Percentiles rank a stretch among this genome's conserved stretches.
phyloP scores from a whole-genome alignment of 495 filamentous ascomycete species.

The Neurospora discreta region DNA sequence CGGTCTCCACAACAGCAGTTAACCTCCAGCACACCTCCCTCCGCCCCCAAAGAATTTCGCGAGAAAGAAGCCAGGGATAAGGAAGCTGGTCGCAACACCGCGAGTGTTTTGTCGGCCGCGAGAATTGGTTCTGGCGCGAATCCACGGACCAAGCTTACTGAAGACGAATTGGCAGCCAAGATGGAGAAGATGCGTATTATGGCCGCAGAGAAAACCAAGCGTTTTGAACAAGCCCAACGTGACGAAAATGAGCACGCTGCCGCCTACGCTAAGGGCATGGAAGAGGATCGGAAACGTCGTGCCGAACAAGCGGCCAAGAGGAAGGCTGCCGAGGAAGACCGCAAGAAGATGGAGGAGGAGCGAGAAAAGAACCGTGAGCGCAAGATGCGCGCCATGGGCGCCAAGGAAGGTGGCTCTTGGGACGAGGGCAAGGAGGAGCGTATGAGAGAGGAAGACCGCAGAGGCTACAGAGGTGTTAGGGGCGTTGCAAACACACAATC shows the following conservation, averaged over 20 bases:
- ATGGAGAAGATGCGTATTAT: slow-evolving; percentile 41
- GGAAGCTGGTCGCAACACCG: slow-evolving; percentile 16
- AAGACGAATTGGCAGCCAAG: slow-evolving; percentile 38
- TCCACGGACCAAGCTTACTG: slow-evolving; percentile 42
- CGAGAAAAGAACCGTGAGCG: slow-evolving; percentile 35
- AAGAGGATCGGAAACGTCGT: slow-evolving; percentile 34
- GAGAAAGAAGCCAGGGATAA: background rate
- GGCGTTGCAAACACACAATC: slow-evolving; percentile 10
- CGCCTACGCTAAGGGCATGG: slow-evolving; percentile 39
- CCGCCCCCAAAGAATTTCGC: slow-evolving; percentile 2
- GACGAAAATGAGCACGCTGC: slow-evolving; percentile 40
- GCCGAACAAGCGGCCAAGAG: slow-evolving; percentile 31
- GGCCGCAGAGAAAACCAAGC: slow-evolving; percentile 34
- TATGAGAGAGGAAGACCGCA: slow-evolving; percentile 18
- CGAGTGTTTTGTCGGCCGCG: slow-evolving; percentile 16
- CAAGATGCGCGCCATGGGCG: slow-evolving; percentile 35
- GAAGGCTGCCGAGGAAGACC: slow-evolving; percentile 28
- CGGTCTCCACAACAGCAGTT: slow-evolving; percentile 1
- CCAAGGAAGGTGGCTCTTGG: slow-evolving; percentile 33
- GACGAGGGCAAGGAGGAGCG: slow-evolving; percentile 33
- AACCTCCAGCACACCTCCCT: background rate
- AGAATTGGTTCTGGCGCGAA: slow-evolving; percentile 36
- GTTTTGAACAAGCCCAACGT: slow-evolving; percentile 38
- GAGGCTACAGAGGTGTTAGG: slow-evolving; percentile 25
- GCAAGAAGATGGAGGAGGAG: slow-evolving; percentile 38